Conservation (phyloP, 331 rosid species). For the Rosa hybrid region DNA sequence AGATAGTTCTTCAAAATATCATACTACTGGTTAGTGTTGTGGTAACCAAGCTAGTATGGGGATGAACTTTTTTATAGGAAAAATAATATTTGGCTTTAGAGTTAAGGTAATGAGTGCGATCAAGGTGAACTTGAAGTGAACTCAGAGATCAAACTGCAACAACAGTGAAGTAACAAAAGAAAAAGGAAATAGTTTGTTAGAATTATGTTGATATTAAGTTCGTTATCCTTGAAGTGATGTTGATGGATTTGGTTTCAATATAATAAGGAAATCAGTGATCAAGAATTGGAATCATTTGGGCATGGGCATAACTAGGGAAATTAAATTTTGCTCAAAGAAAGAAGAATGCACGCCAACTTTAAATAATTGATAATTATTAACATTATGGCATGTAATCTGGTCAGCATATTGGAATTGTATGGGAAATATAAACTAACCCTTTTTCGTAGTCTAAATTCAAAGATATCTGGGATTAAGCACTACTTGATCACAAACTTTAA, state of each 20-base stretch:
- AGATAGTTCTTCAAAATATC: neutral
- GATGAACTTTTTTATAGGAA: neutral
- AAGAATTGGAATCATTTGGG: neutral
- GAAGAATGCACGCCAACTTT: neutral
- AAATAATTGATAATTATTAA: neutral
- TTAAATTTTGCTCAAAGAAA: neutral
- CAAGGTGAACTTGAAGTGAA: neutral
- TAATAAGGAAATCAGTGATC: conserved; percentile 2
- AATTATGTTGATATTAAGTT: neutral
- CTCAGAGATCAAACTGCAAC: neutral
- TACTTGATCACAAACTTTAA: neutral
- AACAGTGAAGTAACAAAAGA: neutral
- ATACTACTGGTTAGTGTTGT: neutral
- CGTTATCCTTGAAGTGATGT: neutral
- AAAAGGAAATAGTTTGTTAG: neutral
- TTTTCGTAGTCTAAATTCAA: neutral
- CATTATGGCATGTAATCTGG: neutral
- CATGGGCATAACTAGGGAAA: neutral
- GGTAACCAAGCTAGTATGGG: neutral
- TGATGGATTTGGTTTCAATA: neutral
- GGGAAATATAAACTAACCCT: neutral
- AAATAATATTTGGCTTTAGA: neutral
- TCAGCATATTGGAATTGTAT: neutral
- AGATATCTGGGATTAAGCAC: neutral
- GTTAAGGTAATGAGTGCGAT: neutral